Evolutionary conservation across 129 eudicot genomes (phyloP), one percentile per base, ranked within the genome.

Genomic region (Oenanthe sinensis): DNA sequence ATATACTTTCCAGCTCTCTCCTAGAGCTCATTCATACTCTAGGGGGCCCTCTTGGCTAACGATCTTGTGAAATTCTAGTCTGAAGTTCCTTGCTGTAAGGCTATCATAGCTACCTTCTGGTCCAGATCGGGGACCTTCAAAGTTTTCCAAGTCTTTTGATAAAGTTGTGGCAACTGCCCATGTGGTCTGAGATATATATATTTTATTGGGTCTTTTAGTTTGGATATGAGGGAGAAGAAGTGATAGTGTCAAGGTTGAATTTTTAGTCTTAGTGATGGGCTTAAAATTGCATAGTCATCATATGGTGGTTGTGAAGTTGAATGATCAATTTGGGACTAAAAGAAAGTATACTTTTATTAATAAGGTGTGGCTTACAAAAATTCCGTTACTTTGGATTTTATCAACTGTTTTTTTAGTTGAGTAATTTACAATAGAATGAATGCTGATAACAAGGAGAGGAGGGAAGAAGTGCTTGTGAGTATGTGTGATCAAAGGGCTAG

Each of bases 401-500:
- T 14, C 60, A 15, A 79, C 83, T 45, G 77, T 78, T 17, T 76
- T 81, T 74, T 26, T 10, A 82, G 90, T 36, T 63, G 65, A 12
- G 10, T 52, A 0, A 76, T 86, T 47, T 91, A 89, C 54, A 78
- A 77, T 79, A 46, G 79, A 2, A 78, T 84, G 81, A 96, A 90
- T 84, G 93, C 84, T 45, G 90, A 80, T 0, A 83, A 86, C 36
- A 86, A 87, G 75, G 85, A 85, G 78, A 87, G 86, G 81, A 91
- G 92, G 77, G 82, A 84, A 63, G 96, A 91, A 86, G 90, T 80
- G 48, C 86, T 92, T 48, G 91, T 84, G 78, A 90, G 91, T 81
- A 86, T 88, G 96, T 92, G 97, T 81, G 97, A 92, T 79, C 91
- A 92, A 75, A 90, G 97, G 81, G 93, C 96, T 6, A 88, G 97